Evolutionary conservation across 495 filamentous ascomycete genomes (phyloP).

Genomic region (Articulospora tetracladia): DNA sequence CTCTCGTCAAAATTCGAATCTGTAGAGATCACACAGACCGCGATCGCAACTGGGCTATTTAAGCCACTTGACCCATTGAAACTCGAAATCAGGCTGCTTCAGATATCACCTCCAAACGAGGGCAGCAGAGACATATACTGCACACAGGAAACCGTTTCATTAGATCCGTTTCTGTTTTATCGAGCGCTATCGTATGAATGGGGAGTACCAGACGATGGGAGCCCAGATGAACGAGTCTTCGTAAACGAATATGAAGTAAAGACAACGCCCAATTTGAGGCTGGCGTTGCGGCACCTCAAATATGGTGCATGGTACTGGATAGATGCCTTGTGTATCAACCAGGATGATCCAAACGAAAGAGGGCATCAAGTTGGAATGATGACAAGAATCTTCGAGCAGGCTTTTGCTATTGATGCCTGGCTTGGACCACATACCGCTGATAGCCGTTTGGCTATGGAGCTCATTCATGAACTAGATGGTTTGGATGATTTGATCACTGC

Average conservation of each 20-base stretch:
- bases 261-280: conserved; percentile 5
- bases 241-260: conserved; percentile 3
- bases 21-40: no score
- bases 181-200: conserved; percentile 16
- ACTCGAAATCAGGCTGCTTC: conserved; percentile 15
- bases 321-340: conserved; percentile 29
- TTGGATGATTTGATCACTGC: background rate
- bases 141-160: conserved; percentile 1
- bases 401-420: conserved; percentile 22
- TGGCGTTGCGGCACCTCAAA: conserved; percentile 5
- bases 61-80: conserved; percentile 12
- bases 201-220: conserved; percentile 5
- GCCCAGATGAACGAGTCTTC: background rate
- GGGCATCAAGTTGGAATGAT: conserved; percentile 23
- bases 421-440: conserved; percentile 6
- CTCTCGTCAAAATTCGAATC: no score
- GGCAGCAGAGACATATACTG: conserved; percentile 9
- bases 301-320: conserved; percentile 23
- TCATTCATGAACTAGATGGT: background rate
- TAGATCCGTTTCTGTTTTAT: conserved; percentile 3
- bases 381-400: conserved; percentile 24
- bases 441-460: background rate
- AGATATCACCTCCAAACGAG: background rate
- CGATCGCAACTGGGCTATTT: no score
- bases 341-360: conserved; percentile 24